These are phyloP conservation scores for Abelmoschus esculentus DNA, from an alignment of 345 rosid species.

Conservation along the genomic window DNA sequence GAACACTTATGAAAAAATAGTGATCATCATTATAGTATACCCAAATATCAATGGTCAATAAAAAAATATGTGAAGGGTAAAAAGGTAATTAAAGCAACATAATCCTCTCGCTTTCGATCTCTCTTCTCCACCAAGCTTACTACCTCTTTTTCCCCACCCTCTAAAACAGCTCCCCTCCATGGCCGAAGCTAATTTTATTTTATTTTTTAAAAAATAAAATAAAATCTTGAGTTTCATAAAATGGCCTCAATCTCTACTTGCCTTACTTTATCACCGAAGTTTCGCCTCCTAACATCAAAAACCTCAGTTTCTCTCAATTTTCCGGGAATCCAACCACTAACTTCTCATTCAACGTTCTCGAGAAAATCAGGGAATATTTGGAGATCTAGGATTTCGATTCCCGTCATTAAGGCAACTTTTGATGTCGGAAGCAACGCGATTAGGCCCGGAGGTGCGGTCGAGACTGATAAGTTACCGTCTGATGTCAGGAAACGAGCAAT, in stretches of 20 bases:
- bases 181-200: not conserved
- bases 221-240: not conserved
- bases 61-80: not conserved
- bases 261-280: constrained; percentile 34
- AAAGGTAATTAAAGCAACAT: not conserved
- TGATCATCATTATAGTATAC: too few species aligned
- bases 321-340: constrained; percentile 16
- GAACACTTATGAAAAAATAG: too few species aligned
- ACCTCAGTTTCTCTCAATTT: constrained; percentile 31
- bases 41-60: not conserved
- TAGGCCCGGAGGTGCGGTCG: constrained; percentile 65
- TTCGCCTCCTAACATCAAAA: constrained; percentile 17
- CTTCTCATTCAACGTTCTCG: constrained; percentile 21
- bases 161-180: not conserved
- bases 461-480: constrained; percentile 67
- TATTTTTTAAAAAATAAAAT: not conserved
- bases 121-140: constrained; percentile 1
- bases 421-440: constrained; percentile 35
- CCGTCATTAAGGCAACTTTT: constrained; percentile 37
- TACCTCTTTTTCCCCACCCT: too few species aligned
- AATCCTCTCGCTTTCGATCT: constrained; percentile 5
- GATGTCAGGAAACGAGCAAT: constrained; percentile 78
- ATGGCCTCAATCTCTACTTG: constrained; percentile 64
- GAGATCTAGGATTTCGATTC: constrained; percentile 22
- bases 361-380: constrained; percentile 14